Base-by-base conservation (phyloP, 1,284 basidiomycete species). In the Leccinum pseudoinsigne region DNA sequence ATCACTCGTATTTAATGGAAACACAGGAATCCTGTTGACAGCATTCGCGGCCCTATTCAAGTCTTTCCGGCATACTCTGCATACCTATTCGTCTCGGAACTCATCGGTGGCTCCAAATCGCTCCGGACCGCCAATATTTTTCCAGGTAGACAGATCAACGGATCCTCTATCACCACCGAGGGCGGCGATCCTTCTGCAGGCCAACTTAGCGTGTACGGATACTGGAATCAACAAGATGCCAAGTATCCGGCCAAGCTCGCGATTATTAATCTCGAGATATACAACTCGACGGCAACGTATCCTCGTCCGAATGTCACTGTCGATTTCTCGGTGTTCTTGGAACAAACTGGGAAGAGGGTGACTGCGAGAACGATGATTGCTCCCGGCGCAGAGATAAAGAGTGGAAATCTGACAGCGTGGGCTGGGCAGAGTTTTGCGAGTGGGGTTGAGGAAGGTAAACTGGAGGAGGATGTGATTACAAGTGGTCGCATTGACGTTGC, bases 21-120 rank as follows among this genome's bases (percentile, higher is more conserved):
- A 63, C 26, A 57, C 68, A 31, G 81, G 80, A 81, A 81, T 64
- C 81, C 82, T 5, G 78, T 80, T 9, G 76, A 81, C 62, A 83
- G 82, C 47, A 64, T 69, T 40, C 83, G 82, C 62, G 82, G 82
- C n/a, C 78, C 79, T 5, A 69, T 80, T 57, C 76, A 81, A 67
- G 81, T 83, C 3, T 82, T 84, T 71, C 83, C 83, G 2, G 77
- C 81, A 11, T 84, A 84, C 61, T 78, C 77, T 4, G 75, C 82
- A 14, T 83, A 83, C 61, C 72, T 84, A 10, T 84, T 84, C 65
- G 71, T 84, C 61, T 70, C 80, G n/a, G 82, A 84, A 66, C 73
- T 81, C 2, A 73, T 84, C 28, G 81, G 79, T 3, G 68, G 69
- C 40, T 83, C 80, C 2, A 78, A 72, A 45, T 73, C 76, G 8